phyloP scores from a whole-genome alignment of 306 rosid genomes.

The Nissolia schottii region DNA sequence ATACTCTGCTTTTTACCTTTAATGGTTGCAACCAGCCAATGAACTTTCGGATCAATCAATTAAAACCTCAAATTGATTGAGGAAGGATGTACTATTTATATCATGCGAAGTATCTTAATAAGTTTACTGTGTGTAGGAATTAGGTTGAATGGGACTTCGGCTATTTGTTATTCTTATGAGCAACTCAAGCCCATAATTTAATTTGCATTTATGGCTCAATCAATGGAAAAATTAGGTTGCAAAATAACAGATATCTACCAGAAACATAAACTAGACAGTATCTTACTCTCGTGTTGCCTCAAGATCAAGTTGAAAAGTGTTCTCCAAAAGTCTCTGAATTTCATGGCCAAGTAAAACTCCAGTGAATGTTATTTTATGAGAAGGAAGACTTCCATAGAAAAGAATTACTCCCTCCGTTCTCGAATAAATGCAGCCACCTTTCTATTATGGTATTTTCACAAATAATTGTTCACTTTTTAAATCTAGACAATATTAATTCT shows the following conservation, averaged over 20 bases:
- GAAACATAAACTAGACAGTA: conserved; percentile 7
- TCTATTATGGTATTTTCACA: too few species aligned
- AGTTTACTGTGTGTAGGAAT: background rate
- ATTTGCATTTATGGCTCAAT: background rate
- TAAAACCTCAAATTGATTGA: background rate
- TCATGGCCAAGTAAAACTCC: conserved; percentile 19
- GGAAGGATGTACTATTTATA: background rate
- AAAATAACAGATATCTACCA: conserved; percentile 12
- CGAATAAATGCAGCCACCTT: too few species aligned
- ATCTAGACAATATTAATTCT: too few species aligned
- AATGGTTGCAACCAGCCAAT: background rate
- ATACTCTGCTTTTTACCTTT: background rate
- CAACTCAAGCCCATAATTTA: background rate
- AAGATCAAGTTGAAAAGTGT: conserved; percentile 80
- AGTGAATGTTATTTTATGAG: conserved; percentile 5
- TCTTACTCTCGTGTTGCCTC: conserved; percentile 81
- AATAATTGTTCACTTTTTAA: too few species aligned
- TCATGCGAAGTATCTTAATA: background rate
- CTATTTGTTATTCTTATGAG: conserved; percentile 2
- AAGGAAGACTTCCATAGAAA: background rate
- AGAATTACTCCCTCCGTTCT: too few species aligned
- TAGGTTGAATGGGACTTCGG: background rate
- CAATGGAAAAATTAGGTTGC: background rate
- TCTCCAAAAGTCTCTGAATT: conserved; percentile 88
- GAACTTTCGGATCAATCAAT: background rate